Percentiles rank a stretch among this genome's conserved stretches.
These are phyloP conservation scores for Epichloe sp. DNA, from an alignment of 2,329 filamentous ascomycete species.

Conservation along the genomic window DNA sequence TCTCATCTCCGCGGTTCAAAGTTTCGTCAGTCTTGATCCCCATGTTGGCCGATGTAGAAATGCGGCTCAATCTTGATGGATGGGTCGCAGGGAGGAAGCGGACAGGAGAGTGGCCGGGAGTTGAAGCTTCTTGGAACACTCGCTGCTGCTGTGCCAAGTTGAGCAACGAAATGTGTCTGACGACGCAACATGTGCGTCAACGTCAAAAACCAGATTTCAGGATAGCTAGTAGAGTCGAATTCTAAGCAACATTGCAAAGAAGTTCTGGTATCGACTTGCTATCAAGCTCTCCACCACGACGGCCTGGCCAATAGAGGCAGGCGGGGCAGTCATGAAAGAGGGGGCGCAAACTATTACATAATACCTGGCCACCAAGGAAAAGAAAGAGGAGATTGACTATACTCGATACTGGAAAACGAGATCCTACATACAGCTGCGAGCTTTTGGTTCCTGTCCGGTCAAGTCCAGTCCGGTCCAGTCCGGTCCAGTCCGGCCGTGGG, in stretches of 20 bases:
- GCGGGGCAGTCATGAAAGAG: too few species aligned
- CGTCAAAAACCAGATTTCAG: not conserved
- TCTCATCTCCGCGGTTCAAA: not conserved
- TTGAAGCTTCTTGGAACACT: not conserved
- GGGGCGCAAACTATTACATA: too few species aligned
- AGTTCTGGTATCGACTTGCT: not conserved
- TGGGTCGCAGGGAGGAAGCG: not conserved
- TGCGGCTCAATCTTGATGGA: not conserved
- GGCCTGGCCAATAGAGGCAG: too few species aligned
- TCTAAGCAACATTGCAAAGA: not conserved
- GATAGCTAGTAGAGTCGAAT: not conserved
- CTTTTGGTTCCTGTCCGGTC: too few species aligned
- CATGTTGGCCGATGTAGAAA: slow-evolving; percentile 1
- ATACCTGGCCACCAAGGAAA: too few species aligned
- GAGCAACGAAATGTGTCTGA: not conserved
- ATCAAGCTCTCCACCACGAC: too few species aligned
- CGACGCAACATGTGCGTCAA: not conserved
- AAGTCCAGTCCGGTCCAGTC: too few species aligned
- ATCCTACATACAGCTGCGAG: too few species aligned
- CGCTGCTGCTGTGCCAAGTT: not conserved
- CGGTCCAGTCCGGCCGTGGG: too few species aligned
- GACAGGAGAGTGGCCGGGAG: not conserved
- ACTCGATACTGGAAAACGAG: too few species aligned
- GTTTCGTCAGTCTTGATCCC: not conserved
- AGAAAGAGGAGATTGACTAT: too few species aligned